Base-by-base conservation (phyloP, 257 asterid species). In the Ajuga chamaepitys region DNA sequence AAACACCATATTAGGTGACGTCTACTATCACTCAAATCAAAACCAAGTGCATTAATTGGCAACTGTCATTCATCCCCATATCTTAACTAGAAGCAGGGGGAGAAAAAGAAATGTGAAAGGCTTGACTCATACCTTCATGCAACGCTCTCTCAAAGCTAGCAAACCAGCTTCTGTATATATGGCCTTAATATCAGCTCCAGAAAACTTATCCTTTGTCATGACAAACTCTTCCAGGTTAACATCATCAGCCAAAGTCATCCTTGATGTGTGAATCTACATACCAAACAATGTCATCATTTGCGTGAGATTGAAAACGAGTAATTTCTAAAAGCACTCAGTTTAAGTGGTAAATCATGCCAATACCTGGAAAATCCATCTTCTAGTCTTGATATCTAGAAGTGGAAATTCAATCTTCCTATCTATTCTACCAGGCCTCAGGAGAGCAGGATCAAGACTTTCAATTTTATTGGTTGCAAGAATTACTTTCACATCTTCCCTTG, bases 101-200 rank as follows among this genome's bases (percentile, higher is more conserved):
- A 4, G 42, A 61, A 17, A 11, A 25, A 22, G 26, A 57, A 17
- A 3, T 26, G 10, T 17, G 34, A 47, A 21, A 60, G 59, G 35
- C 38, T 22, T 14, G 48, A 68, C n/a, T 1, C 11, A 34, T 67
- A 90, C 97, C 95, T 91, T 91, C 97, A 88, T 91, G n/a, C 96
- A 87, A 3, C 95, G 91, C 79, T 91, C 97, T 78, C 97, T 86
- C 65, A 91, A 58, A 62, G 97, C 97, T 60, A 84, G 93, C 83
- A 91, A 72, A 73, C 96, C 97, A 70, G 97, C 96, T 84, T 91
- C 97, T 13, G 97, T 88, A 69, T 96, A 91, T 64, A 91, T 91
- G 45, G 97, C 97, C 77, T 88, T 91, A 67, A 91, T 91, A 73
- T 91, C 97, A 75, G 97, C 97, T 57, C 97, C 97, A 58, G 97